Conservation (phyloP, 2,329 filamentous ascomycete genomes). For the Cryphonectria radicalis region DNA sequence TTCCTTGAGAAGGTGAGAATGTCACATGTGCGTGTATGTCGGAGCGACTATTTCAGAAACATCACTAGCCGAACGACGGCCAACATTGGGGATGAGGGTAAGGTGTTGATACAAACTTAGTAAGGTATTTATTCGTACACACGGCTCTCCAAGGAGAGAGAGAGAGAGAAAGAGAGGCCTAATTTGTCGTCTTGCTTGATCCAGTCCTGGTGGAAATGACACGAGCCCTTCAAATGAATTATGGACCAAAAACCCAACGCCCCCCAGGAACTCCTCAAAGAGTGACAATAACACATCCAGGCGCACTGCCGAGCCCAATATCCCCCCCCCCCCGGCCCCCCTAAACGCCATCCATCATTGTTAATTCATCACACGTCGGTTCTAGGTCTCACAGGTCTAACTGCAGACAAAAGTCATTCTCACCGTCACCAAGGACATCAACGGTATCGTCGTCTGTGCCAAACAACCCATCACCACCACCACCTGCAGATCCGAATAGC, state of each 20-base stretch:
- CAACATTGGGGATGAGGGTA: too few species aligned
- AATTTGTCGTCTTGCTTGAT: not conserved
- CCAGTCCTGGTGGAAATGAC: not conserved
- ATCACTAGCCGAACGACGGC: constrained; percentile 32
- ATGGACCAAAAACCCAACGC: not conserved
- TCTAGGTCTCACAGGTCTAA: constrained; percentile 10
- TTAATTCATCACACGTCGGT: not conserved
- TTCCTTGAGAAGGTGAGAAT: not conserved
- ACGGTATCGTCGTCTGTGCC: not conserved
- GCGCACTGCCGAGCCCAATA: not conserved
- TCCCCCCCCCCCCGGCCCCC: not conserved
- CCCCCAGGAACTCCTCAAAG: not conserved
- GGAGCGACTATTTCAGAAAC: not conserved
- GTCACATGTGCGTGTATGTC: not conserved
- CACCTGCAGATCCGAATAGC: constrained; percentile 40
- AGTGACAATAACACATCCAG: not conserved
- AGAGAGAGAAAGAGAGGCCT: not conserved
- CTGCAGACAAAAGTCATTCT: constrained; percentile 19
- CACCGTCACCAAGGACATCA: constrained; percentile 1
- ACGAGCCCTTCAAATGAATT: not conserved
- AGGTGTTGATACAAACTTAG: not conserved
- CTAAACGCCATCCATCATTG: not conserved
- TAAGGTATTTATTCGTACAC: not conserved
- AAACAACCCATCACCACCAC: constrained; percentile 56
- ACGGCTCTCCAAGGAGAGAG: not conserved